Conservation (phyloP, 306 rosid species). For the Citrullus amarus region DNA sequence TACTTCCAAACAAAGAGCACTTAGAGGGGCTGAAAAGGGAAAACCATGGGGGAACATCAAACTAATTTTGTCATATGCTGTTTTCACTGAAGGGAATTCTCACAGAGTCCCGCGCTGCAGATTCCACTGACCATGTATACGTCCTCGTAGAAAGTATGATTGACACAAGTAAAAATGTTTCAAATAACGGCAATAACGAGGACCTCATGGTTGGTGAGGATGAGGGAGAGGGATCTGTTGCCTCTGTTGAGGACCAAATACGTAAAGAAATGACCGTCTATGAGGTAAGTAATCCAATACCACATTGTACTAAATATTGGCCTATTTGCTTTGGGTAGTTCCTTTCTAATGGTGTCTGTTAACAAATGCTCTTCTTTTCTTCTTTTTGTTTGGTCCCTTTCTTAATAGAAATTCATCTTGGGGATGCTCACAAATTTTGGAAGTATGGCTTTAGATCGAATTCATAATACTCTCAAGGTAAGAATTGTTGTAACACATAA, state of each 20-base stretch:
- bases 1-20: background rate
- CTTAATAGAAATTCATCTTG: constrained; percentile 67
- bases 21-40: background rate
- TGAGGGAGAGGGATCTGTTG: constrained; percentile 71
- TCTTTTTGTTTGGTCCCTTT: constrained; percentile 1
- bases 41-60: background rate
- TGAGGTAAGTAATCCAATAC: constrained; percentile 40
- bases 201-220: constrained; percentile 79
- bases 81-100: constrained; percentile 48
- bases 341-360: background rate
- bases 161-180: constrained; percentile 54
- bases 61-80: background rate
- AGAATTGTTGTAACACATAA: constrained; percentile 14
- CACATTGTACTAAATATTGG: background rate
- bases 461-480: constrained; percentile 95
- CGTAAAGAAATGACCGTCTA: constrained; percentile 85
- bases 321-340: background rate
- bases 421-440: constrained; percentile 98
- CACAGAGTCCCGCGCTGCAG: constrained; percentile 46
- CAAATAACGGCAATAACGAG: constrained; percentile 38
- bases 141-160: constrained; percentile 49
- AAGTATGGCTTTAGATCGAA: constrained; percentile 80
- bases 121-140: constrained; percentile 44
- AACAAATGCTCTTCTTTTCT: background rate
- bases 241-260: constrained; percentile 77